Base-by-base conservation (phyloP, 2,329 filamentous ascomycete species). In the Hymenoscyphus scutula region DNA sequence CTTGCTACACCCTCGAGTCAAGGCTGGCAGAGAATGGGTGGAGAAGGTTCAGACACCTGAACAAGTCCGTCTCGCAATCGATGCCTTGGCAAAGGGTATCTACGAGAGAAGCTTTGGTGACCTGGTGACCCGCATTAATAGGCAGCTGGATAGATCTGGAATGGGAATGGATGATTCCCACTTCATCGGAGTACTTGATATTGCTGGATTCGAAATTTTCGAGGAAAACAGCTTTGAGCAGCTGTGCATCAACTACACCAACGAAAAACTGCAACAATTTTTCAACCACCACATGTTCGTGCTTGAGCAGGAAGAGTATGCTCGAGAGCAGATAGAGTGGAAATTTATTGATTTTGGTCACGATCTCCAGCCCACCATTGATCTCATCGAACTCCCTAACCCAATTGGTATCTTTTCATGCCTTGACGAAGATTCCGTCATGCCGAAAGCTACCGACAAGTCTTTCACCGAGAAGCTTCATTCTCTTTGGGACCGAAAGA, bases 201-300 rank as follows among this genome's bases (percentile, higher is more conserved):
- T 99, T 76, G 96, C 96, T 67, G 95, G 95, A 64, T 99, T 99
- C 76, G 95, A 99, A 74, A 99, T 99, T 63, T 99, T 99, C 71
- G 93, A 99, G 70, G 86, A 91, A 72, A 99, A 99, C 80, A 97
- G 94, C 80, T 99, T 99, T 72, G 95, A 99, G 76, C 95, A 99
- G 76, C 84, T 99, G 5, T 99, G 95, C 80, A 99, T 99, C 83
- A 99, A 99, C 77, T 99, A 99, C 77, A 98, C 96, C 65, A 99
- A 99, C 77, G 95, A 99, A 76, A 99, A 97, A 76, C 85, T 99
- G 6, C 95, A 99, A 73, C 95, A 99, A 70, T 99, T 99, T 76
- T 99, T 99, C 84, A 99, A 99, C 72, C 95, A 99, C 74, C 96
- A 99, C 80, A 99, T 99, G 95, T 99, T 99, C 73, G 95, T 99